Base-by-base conservation (phyloP, 2,329 filamentous ascomycete genomes). In the Akanthomyces lecanii region DNA sequence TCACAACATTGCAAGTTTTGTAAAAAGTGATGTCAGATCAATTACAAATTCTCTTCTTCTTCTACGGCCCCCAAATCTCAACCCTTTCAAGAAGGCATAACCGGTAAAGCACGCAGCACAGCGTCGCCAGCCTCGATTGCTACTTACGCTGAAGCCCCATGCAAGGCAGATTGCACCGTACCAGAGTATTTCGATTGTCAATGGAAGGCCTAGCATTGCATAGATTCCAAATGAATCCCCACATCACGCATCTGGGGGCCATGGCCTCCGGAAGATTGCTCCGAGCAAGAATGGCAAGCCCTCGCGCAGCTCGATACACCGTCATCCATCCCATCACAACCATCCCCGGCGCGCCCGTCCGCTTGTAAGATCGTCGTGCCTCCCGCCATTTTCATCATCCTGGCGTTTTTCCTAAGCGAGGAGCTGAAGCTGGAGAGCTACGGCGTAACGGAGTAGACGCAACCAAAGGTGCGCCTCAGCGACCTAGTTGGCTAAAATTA, bases 401-500 rank as follows among this genome's bases (percentile, higher is more conserved):
- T 38, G 55, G 55, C 28, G 45, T 25, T 48, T 18, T 16, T 18
- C 14, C 18, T 12, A 58, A 38, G 55, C 55, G 44, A 48, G 44
- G 30, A 48, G 55, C 55, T 58, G 55, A 58, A 48, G 55, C 44
- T 48, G 28, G 30, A 2, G 36, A 25, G 44, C 55, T 44, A 58
- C 42, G n/a, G 45, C 54, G 54, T 21, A 23, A 25, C 40, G 36
- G 14, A 42, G 25, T 36, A 36, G 33, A 36, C 33, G 28, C 28
- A 30, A 4, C n/a, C 54, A 28, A 45, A n/a, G 12, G 48, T 48
- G 48, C 25, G 50, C 36, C 25, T 44, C 40, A 28, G 40, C 51
- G 38, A 23, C 38, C 36, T 28, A 21, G 28, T 30, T 30, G 28
- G 23, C 59, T 61, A 61, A 38, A 55, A 47, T 61, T 61, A 61